These are phyloP conservation scores for Stenogyne calaminthoides DNA, from an alignment of 305 asterid species.

Conservation along the genomic window DNA sequence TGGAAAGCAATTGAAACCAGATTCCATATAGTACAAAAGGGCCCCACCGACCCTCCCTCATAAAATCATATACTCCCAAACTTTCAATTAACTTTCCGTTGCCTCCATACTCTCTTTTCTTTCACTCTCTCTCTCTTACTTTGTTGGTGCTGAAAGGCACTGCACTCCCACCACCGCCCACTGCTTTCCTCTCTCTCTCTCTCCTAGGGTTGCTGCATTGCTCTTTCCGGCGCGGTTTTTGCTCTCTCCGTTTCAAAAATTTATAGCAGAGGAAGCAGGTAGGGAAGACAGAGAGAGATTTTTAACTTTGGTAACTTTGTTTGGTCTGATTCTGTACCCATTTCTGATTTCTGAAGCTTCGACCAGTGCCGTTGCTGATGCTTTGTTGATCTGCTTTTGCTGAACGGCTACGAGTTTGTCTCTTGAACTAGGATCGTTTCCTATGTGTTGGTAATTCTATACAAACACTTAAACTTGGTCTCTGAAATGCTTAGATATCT, in stretches of 20 bases:
- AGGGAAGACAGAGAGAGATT: constrained; percentile 3
- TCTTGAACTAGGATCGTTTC: constrained; percentile 22
- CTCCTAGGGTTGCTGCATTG: constrained; percentile 51
- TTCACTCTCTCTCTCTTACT: constrained; percentile 38
- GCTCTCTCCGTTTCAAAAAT: constrained; percentile 20
- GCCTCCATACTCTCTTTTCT: constrained; percentile 25
- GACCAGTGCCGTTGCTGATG: constrained; percentile 19
- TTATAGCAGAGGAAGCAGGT: constrained; percentile 17
- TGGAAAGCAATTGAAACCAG: neutral
- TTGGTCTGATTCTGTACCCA: neutral
- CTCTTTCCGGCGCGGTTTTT: constrained; percentile 1
- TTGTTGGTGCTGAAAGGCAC: constrained; percentile 48
- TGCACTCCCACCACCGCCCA: constrained; percentile 30
- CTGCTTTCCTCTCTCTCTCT: constrained; percentile 20
- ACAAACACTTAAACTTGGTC: neutral
- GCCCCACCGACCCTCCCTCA: constrained; percentile 15
- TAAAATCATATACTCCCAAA: constrained; percentile 17
- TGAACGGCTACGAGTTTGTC: constrained; percentile 12
- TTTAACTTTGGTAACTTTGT: neutral
- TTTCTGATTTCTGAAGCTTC: constrained; percentile 11
- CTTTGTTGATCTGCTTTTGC: constrained; percentile 28
- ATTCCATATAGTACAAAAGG: neutral
- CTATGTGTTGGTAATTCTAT: constrained; percentile 17
- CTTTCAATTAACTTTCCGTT: constrained; percentile 32
- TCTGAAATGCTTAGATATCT: neutral